Evolutionary conservation across 176 grass and related monocot genomes (phyloP), one percentile per base, ranked within the genome.

Genomic region (Lolium perenne): DNA sequence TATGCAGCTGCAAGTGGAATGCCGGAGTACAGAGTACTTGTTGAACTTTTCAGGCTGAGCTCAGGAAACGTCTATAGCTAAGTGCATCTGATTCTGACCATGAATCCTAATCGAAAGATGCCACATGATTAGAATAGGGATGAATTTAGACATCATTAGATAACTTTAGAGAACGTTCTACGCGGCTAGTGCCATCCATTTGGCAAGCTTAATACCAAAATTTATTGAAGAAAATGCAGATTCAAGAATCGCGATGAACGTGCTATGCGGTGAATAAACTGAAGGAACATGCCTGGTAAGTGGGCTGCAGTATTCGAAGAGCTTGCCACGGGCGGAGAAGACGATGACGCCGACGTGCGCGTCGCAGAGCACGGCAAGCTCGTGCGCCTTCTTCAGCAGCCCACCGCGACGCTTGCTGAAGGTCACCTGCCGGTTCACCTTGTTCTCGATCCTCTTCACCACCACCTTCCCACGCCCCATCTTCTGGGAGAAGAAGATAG

Each of bases 301-400:
- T 14, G 41, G 64, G 49, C 58, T 68, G 79, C 83, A 78, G 63
- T 85, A 93, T 40, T 93, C 56, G 62, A 55, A 85, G 68, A 90
- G 48, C 82, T 82, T 85, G 77, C 88, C 91, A 6, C 5, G 71
- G 64, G 23, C 21, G 91, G 82, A 79, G 91, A 93, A 90, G 77
- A 85, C 17, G 82, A 93, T 2, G 20, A 90, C 80, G 40, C 85
- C 85, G 25, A 93, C 38, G 55, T 85, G 64, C 1, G 32, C 91
- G 25, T 88, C 88, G 47, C 91, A 93, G 22, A 93, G 91, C 29
- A 90, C 71, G 17, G 82, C 85, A 18, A 93, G 88, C 82, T 93
- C 85, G 22, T 82, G 69, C 0, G 88, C 91, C 74, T 90, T 90
- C 88, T 93, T 93, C 8, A 87, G 48, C 15, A 93, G 20, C 4